Conservation (phyloP, 805 yeast genomes). For the Kazachstania taianensis region DNA sequence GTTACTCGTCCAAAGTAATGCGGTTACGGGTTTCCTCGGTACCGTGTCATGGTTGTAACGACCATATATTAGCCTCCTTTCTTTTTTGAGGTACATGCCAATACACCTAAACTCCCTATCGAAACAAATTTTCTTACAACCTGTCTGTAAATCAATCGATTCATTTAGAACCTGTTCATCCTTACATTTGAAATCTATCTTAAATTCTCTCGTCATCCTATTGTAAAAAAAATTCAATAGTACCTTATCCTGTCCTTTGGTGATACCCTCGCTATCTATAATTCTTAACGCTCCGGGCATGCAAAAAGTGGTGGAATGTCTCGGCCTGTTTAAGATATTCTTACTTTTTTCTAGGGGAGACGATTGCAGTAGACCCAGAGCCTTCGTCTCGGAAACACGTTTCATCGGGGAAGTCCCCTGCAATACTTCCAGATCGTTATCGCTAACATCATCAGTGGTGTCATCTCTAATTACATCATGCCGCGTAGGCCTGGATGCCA, state of each 20-base stretch:
- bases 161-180: constrained; percentile 9
- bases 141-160: constrained; percentile 11
- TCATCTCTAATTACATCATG: not conserved
- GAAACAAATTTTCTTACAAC: constrained; percentile 13
- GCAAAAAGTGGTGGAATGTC: constrained; percentile 1
- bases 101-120: constrained; percentile 11
- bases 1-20: constrained; percentile 6
- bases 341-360: not conserved
- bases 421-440: constrained; percentile 8
- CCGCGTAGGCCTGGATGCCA: not conserved
- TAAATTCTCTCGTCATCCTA: constrained; percentile 8
- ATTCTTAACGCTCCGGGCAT: constrained; percentile 9
- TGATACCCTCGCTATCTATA: constrained; percentile 3
- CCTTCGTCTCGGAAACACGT: not conserved
- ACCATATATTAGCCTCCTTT: constrained; percentile 5
- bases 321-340: not conserved
- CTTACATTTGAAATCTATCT: constrained; percentile 8
- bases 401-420: constrained; percentile 10
- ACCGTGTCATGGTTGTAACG: not conserved
- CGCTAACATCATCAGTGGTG: constrained; percentile 1
- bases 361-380: not conserved
- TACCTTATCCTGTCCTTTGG: constrained; percentile 5
- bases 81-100: constrained; percentile 12
- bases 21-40: not conserved
- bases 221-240: constrained; percentile 10